These are phyloP conservation scores for Cryptococcus maquisensis DNA, from an alignment of 1,284 basidiomycete species.

Conservation along the genomic window DNA sequence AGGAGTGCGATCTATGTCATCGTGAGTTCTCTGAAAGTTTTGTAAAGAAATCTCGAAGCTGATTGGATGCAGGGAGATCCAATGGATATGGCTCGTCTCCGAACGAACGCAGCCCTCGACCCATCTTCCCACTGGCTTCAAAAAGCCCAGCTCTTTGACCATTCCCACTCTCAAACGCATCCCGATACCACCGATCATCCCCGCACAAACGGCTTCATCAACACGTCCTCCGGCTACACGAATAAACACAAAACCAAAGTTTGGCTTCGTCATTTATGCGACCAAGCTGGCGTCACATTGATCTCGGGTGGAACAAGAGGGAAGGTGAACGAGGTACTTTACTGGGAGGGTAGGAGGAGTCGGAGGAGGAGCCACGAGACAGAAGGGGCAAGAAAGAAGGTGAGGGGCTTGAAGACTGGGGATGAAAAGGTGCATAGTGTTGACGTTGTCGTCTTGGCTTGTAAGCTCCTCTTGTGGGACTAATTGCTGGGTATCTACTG, in stretches of 20 bases:
- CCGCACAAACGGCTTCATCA: slow-evolving; percentile 7
- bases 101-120: neutral
- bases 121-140: slow-evolving; percentile 5
- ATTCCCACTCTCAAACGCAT: too few relatives aligned
- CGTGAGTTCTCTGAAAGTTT: slow-evolving; percentile 6
- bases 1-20: slow-evolving; percentile 10
- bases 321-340: slow-evolving; percentile 11
- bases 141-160: neutral
- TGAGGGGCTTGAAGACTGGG: slow-evolving; percentile 17
- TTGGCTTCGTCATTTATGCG: slow-evolving; percentile 18
- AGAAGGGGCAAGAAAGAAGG: slow-evolving; percentile 4
- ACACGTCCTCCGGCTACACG: slow-evolving; percentile 23
- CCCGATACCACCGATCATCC: neutral
- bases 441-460: slow-evolving; percentile 23
- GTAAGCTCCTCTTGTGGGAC: slow-evolving; percentile 8
- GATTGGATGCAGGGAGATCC: slow-evolving; percentile 9
- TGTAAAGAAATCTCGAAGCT: neutral
- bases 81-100: slow-evolving; percentile 3
- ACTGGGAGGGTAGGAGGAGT: neutral
- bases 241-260: slow-evolving; percentile 19
- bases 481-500: neutral
- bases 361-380: too few relatives aligned
- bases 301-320: slow-evolving; percentile 12
- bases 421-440: slow-evolving; percentile 21
- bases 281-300: slow-evolving; percentile 21